phyloP scores from a whole-genome alignment of 768 basidiomycete species.

The Tephrocybe sp. region DNA sequence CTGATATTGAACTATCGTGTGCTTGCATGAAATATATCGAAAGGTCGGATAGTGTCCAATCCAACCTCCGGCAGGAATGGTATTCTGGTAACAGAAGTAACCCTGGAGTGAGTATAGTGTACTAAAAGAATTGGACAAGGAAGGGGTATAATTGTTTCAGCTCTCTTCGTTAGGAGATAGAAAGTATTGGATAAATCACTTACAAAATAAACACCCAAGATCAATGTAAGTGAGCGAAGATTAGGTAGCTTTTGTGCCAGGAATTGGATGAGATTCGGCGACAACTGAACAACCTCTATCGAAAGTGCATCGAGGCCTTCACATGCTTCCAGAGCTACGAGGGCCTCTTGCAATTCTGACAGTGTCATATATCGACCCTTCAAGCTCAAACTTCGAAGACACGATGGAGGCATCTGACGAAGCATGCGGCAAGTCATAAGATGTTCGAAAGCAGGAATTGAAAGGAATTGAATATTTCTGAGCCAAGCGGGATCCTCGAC shows the following conservation, averaged over 20 bases:
- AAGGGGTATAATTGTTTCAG: no score
- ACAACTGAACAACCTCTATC: neutral
- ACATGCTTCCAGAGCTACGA: neutral
- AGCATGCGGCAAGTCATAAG: neutral
- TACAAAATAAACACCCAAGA: neutral
- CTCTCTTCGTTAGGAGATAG: neutral
- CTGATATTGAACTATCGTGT: neutral
- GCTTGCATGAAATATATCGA: neutral
- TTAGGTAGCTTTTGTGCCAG: neutral
- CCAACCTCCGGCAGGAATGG: neutral
- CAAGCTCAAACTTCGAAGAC: neutral
- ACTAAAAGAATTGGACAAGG: neutral
- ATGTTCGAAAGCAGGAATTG: slow-evolving; percentile 5
- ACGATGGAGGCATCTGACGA: neutral
- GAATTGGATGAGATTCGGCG: neutral
- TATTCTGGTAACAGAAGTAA: neutral
- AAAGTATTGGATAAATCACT: neutral
- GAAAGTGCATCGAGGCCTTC: neutral
- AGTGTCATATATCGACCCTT: neutral
- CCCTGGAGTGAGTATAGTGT: neutral
- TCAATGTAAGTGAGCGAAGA: slow-evolving; percentile 1
- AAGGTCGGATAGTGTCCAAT: slow-evolving; percentile 5
- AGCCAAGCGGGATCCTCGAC: neutral
- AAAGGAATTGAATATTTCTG: neutral
- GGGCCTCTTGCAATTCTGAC: neutral